Evolutionary conservation across 2,329 filamentous ascomycete species (phyloP), one percentile per base, ranked within the genome.

Genomic region (Phaeoacremonium minimum): DNA sequence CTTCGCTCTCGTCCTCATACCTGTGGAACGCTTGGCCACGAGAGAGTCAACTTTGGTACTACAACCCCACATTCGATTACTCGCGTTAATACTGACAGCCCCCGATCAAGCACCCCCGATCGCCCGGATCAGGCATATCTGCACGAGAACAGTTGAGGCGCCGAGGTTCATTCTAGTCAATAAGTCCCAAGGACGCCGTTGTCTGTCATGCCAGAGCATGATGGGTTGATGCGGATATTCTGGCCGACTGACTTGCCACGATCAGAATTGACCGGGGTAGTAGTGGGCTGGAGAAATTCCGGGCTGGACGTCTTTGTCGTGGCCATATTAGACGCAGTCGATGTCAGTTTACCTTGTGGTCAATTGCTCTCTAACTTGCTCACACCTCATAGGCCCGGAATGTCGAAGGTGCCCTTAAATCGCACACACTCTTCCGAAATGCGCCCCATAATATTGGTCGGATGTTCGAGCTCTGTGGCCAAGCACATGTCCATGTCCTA

Each of bases 211-310:
- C 69, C 77, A 69, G 77, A 78, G 67, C 73, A 80, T 73, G 78
- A 93, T 87, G 90, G 87, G 56, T 73, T 97, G 71, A 88, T 97
- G 83, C 88, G 93, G 71, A 83, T 98, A 69, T 97, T 98, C 70
- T 98, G 93, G 93, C 94, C 93, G 53, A 85, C 85, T 55, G 90
- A 95, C 66, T 80, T 87, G 54, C 74, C 77, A 37, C 75, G 73
- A 60, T 85, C 83, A 37, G 77, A 80, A 48, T 72, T 77, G 39
- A 79, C 87, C 29, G 93, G 91, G 30, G 86, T 96, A 42, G 80
- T 98, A 46, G 86, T 98, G 32, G 93, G 93, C 54, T 98, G 91
- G 88, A 81, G 85, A 53, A 98, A 98, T 61, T 96, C 91, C 26
- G 83, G 84, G 32, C 70, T 89, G 35, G 93, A 98, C 62, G 71